These are phyloP conservation scores for Decorospora gaudefroyi DNA, from an alignment of 2,329 filamentous ascomycete species.

Conservation along the genomic window DNA sequence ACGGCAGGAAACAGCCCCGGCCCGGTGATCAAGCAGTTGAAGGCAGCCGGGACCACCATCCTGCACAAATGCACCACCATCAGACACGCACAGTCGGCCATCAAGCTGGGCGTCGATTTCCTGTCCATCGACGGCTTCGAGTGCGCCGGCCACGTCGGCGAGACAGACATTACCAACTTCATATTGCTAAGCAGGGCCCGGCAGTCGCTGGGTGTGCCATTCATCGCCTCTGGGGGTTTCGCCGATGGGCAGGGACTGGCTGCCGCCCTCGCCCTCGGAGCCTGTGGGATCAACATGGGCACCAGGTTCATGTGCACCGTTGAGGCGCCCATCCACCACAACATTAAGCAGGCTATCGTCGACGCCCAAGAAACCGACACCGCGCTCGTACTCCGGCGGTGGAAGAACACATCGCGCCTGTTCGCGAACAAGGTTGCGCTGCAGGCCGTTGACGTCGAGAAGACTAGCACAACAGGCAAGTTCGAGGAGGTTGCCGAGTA, in stretches of 20 bases:
- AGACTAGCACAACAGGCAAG: constrained; percentile 78
- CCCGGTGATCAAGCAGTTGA: constrained; percentile 86
- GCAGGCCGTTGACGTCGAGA: constrained; percentile 81
- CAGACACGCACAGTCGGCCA: constrained; percentile 84
- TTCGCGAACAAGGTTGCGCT: constrained; percentile 88
- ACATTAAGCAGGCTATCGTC: constrained; percentile 94
- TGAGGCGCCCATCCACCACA: constrained; percentile 87
- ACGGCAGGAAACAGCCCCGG: constrained; percentile 90
- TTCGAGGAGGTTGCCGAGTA: constrained; percentile 86
- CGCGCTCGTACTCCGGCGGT: constrained; percentile 80
- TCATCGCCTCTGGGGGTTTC: constrained; percentile 95
- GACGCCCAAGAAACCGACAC: constrained; percentile 88
- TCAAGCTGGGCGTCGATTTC: constrained; percentile 96
- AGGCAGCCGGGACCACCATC: constrained; percentile 75
- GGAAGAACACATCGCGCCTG: constrained; percentile 88
- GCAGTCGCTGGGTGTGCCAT: constrained; percentile 82
- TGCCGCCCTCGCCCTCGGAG: constrained; percentile 85
- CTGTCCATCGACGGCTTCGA: constrained; percentile 97
- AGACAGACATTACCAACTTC: constrained; percentile 87
- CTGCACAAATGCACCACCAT: constrained; percentile 99
- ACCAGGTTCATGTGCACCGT: constrained; percentile 97
- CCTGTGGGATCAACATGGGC: constrained; percentile 97
- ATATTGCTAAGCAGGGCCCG: constrained; percentile 83
- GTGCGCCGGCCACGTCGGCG: constrained; percentile 88
- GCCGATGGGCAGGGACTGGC: constrained; percentile 92